Conservation (phyloP, 768 basidiomycete species). For the Tricholoma sp. region DNA sequence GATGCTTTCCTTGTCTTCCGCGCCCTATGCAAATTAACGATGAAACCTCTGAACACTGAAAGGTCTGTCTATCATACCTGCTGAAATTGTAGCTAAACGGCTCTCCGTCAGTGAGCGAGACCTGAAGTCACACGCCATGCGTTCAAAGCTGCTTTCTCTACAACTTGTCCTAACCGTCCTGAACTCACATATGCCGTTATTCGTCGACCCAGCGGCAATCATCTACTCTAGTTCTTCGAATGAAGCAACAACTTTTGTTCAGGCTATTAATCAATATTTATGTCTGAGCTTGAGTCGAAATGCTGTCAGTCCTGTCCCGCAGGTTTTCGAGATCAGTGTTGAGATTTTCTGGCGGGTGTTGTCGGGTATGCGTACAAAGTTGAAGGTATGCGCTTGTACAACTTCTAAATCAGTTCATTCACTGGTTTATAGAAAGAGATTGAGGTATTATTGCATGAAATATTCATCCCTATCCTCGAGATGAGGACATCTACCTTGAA, state of each 20-base stretch:
- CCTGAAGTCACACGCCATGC: slow-evolving; percentile 93
- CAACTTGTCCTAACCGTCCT: slow-evolving; percentile 92
- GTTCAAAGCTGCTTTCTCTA: slow-evolving; percentile 90
- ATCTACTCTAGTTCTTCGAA: slow-evolving; percentile 88
- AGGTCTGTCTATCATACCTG: slow-evolving; percentile 47
- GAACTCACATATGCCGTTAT: slow-evolving; percentile 85
- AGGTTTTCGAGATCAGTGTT: slow-evolving; percentile 96
- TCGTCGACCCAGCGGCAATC: slow-evolving; percentile 83
- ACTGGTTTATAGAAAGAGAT: slow-evolving; percentile 82
- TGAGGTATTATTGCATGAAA: slow-evolving; percentile 96
- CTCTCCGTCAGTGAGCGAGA: slow-evolving; percentile 74
- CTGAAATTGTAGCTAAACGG: slow-evolving; percentile 8
- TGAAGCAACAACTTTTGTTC: slow-evolving; percentile 85
- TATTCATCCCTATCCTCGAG: slow-evolving; percentile 96
- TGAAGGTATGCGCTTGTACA: slow-evolving; percentile 65
- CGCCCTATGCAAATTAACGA: slow-evolving; percentile 94
- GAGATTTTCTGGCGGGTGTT: slow-evolving; percentile 98
- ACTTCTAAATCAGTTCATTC: not conserved
- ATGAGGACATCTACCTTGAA: slow-evolving; percentile 95
- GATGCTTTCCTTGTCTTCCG: slow-evolving; percentile 98
- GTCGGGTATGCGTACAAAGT: slow-evolving; percentile 89
- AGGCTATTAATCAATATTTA: slow-evolving; percentile 94
- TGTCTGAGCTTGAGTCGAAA: slow-evolving; percentile 91
- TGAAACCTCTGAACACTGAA: slow-evolving; percentile 93
- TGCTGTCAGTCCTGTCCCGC: slow-evolving; percentile 90